These are phyloP conservation scores for Aureobasidium sp. DNA, from an alignment of 2,329 filamentous ascomycete species.

Conservation along the genomic window DNA sequence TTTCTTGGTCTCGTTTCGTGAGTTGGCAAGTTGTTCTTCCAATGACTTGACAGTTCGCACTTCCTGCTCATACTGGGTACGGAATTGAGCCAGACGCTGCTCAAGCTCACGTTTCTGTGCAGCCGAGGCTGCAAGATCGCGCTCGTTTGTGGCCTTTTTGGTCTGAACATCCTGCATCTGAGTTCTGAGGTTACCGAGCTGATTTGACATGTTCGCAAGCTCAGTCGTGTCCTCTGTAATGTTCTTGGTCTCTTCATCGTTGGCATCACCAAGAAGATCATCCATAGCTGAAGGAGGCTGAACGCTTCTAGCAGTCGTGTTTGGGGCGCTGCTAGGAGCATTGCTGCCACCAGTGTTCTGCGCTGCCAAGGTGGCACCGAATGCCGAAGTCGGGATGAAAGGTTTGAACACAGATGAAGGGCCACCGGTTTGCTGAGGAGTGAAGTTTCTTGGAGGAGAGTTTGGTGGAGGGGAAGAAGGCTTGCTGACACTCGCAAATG, in stretches of 20 bases:
- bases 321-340: slow-evolving; percentile 34
- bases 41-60: slow-evolving; percentile 75
- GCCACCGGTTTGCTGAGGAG: slow-evolving; percentile 23
- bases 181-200: slow-evolving; percentile 80
- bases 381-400: slow-evolving; percentile 85
- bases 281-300: slow-evolving; percentile 48
- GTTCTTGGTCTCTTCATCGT: slow-evolving; percentile 80
- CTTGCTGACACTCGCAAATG: slow-evolving; percentile 47
- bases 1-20: slow-evolving; percentile 74
- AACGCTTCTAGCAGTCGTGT: slow-evolving; percentile 20
- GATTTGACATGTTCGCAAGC: slow-evolving; percentile 90
- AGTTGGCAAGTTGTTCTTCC: slow-evolving; percentile 70
- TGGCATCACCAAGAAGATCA: slow-evolving; percentile 83
- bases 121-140: slow-evolving; percentile 70
- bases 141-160: slow-evolving; percentile 70
- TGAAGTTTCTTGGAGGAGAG: slow-evolving; percentile 8
- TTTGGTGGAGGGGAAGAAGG: slow-evolving; percentile 39
- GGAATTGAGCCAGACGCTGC: slow-evolving; percentile 74
- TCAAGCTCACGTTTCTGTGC: slow-evolving; percentile 93
- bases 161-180: slow-evolving; percentile 91
- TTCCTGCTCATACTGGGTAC: slow-evolving; percentile 87
- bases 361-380: slow-evolving; percentile 72
- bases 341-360: slow-evolving; percentile 60
- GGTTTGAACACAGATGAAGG: slow-evolving; percentile 62
- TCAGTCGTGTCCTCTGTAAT: slow-evolving; percentile 84